A percentile compares a stretch with the other conserved stretches of the same genome.
phyloP scores from a whole-genome alignment of 805 yeast species.

The Candida dajiaensis region DNA sequence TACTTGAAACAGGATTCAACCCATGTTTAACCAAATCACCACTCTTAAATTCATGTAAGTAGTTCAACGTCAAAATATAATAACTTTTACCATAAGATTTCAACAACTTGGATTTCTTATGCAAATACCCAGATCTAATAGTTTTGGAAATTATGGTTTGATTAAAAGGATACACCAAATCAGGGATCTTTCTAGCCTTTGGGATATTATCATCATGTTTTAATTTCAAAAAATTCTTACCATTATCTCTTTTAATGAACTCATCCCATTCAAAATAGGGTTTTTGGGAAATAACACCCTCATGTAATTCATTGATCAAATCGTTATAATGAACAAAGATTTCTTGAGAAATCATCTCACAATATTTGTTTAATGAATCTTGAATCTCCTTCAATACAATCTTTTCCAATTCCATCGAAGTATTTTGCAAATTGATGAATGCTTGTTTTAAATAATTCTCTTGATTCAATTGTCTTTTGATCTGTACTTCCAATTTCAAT shows the following conservation, averaged over 20 bases:
- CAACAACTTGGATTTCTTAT: constrained; percentile 82
- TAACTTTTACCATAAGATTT: constrained; percentile 83
- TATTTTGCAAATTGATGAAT: constrained; percentile 74
- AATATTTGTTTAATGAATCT: constrained; percentile 65
- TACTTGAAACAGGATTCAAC: constrained; percentile 71
- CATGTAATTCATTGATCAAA: constrained; percentile 57
- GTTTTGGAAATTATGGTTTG: constrained; percentile 59
- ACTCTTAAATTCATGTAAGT: constrained; percentile 83
- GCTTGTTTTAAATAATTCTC: constrained; percentile 88
- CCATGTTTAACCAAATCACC: constrained; percentile 67
- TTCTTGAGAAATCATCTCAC: constrained; percentile 65
- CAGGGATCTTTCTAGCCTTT: constrained; percentile 47
- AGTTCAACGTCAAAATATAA: constrained; percentile 84
- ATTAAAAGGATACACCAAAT: constrained; percentile 62
- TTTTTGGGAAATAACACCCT: constrained; percentile 67
- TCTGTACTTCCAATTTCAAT: constrained; percentile 63
- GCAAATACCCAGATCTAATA: constrained; percentile 72
- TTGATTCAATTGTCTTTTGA: constrained; percentile 70
- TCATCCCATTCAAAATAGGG: constrained; percentile 84
- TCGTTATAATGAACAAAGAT: constrained; percentile 63
- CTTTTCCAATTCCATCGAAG: constrained; percentile 82
- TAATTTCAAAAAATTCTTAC: constrained; percentile 38
- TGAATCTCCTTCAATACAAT: constrained; percentile 84
- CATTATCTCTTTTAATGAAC: constrained; percentile 63
- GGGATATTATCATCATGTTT: constrained; percentile 46